Evolutionary conservation across 2,329 filamentous ascomycete genomes (phyloP), one percentile per base, ranked within the genome.

Genomic region (Paracoccidioides lutzii): DNA sequence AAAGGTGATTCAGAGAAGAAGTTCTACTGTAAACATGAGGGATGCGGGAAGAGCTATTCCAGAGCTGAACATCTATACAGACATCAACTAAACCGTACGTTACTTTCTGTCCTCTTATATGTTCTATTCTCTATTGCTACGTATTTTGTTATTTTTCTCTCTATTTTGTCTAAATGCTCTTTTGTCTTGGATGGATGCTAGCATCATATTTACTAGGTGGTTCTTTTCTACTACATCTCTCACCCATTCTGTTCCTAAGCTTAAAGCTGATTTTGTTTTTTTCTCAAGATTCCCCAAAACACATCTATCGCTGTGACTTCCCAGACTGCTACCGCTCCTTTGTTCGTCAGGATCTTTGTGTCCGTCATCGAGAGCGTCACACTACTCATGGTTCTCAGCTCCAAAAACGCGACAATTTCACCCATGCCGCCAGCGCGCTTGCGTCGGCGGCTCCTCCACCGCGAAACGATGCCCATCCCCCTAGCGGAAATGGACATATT

Each of bases 21-120:
- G 65, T 91, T 90, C 60, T 84, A 87, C 65, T 98, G 93, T 67
- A 84, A 86, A 4, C 82, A 89, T 58, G 84, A 88, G 61, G 88
- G 86, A 42, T 98, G 93, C 65, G 90, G 89, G 43, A 98, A 96
- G 77, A 94, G 86, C 68, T 98, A 98, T 70, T 96, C 91, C 32
- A 82, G 93, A 67, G 91, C 93, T 7, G 93, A 97, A 73, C 93
- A 98, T 75, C 76, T 98, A 75, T 96, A 96, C 73, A 83, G 93
- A 48, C 91, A 97, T 72, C 90, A 97, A 73, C 75, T 97, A 62
- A 98, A 98, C 69, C 93, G 87, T 90, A 77, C 70, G 83, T 76
- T 37, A 28, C 59, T 56, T 58, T 49, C 41, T 55, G 45, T 55
- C 12, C 12, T 32, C 55, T 42, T 52, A 32, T 15, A 41, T 30